These are phyloP conservation scores for Calycina marina DNA, from an alignment of 2,329 filamentous ascomycete genomes.

Conservation along the genomic window DNA sequence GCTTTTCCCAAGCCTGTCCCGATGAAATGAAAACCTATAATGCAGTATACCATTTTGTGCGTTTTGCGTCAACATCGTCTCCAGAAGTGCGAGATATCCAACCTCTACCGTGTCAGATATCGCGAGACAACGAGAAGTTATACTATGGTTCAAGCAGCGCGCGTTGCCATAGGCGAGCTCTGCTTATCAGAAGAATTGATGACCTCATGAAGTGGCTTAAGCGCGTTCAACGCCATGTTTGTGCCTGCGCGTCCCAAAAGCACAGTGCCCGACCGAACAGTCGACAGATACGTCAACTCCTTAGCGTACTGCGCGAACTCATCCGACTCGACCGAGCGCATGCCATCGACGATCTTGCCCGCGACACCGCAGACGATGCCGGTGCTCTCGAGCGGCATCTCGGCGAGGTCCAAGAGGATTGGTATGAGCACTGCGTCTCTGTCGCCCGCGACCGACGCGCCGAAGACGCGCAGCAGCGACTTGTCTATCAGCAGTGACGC, in stretches of 20 bases:
- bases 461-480: conserved; percentile 47
- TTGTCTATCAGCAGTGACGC: conserved; percentile 62
- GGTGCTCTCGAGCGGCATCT: conserved; percentile 72
- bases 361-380: conserved; percentile 94
- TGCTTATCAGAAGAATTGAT: no score
- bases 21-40: no score
- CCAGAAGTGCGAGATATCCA: no score
- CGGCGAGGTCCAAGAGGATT: conserved; percentile 74
- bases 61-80: no score
- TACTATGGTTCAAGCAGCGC: no score
- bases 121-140: no score
- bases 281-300: conserved; percentile 84
- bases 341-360: conserved; percentile 62
- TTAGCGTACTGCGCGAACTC: conserved; percentile 26
- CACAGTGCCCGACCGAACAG: conserved; percentile 76
- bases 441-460: conserved; percentile 62
- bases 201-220: no score
- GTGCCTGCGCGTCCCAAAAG: conserved; percentile 68
- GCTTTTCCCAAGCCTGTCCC: no score
- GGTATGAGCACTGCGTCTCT: conserved; percentile 62
- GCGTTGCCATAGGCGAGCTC: no score
- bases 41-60: no score
- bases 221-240: conserved; percentile 55
- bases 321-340: conserved; percentile 26
- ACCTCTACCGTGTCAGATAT: no score